Conservation (phyloP, 306 rosid genomes). For the Neltuma alba region DNA sequence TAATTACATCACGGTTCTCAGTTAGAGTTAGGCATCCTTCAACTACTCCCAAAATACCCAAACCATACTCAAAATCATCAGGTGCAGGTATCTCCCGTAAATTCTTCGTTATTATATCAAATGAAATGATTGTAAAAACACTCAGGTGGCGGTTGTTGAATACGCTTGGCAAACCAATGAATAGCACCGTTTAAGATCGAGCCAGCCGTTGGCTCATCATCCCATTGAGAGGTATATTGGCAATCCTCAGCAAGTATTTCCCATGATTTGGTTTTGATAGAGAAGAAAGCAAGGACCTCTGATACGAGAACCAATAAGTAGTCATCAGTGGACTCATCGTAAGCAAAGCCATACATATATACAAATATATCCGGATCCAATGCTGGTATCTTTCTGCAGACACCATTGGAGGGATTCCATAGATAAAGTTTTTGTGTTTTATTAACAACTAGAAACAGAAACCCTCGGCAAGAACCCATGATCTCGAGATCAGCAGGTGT, state of each 20-base stretch:
- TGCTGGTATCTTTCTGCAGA: not conserved
- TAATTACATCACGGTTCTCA: too few relatives aligned
- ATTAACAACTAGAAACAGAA: not conserved
- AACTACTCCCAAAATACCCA: not conserved
- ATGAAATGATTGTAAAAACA: not conserved
- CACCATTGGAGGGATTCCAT: not conserved
- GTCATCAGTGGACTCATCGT: not conserved
- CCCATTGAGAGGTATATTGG: not conserved
- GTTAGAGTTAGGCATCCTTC: not conserved
- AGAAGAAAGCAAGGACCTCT: not conserved
- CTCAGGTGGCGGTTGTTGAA: not conserved
- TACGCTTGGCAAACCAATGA: not conserved
- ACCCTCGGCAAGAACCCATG: slow-evolving; percentile 29
- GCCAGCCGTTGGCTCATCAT: not conserved
- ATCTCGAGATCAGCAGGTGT: not conserved
- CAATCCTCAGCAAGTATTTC: not conserved
- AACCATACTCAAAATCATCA: not conserved
- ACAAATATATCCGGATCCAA: not conserved
- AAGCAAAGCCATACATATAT: not conserved
- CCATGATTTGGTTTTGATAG: not conserved
- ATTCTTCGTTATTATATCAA: not conserved
- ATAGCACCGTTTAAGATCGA: not conserved
- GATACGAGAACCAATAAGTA: not conserved
- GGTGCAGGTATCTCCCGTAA: not conserved
- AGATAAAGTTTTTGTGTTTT: not conserved